Percentiles rank a stretch among this genome's conserved stretches.
phyloP scores from a whole-genome alignment of 23 red algal species.

The Gracilaria caudata region DNA sequence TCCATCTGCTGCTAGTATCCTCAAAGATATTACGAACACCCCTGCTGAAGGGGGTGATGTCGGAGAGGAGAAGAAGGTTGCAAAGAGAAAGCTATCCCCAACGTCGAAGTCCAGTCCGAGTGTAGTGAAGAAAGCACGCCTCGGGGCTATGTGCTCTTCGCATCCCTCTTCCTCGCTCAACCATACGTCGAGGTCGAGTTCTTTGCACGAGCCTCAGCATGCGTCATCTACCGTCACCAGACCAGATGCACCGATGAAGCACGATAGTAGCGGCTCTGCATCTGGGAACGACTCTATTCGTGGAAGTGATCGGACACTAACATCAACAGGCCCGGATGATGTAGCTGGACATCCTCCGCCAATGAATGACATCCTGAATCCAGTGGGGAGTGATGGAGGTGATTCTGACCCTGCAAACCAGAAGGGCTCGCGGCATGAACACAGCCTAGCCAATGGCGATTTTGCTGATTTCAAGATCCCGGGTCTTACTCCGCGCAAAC shows the following conservation, averaged over 20 bases:
- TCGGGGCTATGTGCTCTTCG: not conserved
- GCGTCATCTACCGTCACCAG: not conserved
- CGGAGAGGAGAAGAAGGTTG: not conserved
- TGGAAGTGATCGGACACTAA: not conserved
- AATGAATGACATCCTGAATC: not conserved
- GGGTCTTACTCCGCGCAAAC: constrained; percentile 29
- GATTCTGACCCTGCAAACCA: not conserved
- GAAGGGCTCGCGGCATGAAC: constrained; percentile 1
- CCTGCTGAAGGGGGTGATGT: constrained; percentile 1
- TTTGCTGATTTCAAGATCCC: constrained; percentile 31
- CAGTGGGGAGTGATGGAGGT: not conserved
- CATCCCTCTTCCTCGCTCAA: not conserved
- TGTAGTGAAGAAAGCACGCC: constrained; percentile 33
- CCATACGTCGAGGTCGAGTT: not conserved
- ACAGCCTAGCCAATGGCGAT: constrained; percentile 1
- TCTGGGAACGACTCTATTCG: not conserved
- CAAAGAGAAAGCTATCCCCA: constrained; percentile 38
- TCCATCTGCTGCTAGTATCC: constrained; percentile 6
- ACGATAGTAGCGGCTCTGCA: not conserved
- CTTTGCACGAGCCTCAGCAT: not conserved
- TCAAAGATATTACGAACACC: constrained; percentile 53
- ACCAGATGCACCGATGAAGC: not conserved
- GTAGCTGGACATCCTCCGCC: not conserved
- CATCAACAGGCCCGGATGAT: not conserved
- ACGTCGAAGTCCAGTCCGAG: constrained; percentile 1